Conservation (phyloP, 2,329 filamentous ascomycete genomes). For the Cercospora zeae-maydis region DNA sequence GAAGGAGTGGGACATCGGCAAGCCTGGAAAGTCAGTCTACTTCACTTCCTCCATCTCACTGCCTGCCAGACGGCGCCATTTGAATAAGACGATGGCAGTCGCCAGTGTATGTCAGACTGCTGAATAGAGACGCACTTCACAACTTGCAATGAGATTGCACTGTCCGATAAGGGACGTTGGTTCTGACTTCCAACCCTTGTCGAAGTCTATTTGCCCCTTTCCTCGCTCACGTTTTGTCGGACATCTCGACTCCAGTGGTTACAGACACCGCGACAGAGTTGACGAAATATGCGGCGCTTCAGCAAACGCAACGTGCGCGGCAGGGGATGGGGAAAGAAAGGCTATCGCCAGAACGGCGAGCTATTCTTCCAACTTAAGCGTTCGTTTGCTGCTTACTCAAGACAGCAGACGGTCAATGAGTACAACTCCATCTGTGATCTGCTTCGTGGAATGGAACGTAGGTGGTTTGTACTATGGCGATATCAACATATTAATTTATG, state of each 20-base stretch:
- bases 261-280: background rate
- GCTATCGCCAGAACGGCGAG: slow-evolving; percentile 5
- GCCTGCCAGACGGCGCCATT: background rate
- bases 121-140: background rate
- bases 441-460: background rate
- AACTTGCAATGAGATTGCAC: background rate
- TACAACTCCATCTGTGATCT: background rate
- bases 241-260: background rate
- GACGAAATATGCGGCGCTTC: background rate
- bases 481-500: background rate
- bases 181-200: background rate
- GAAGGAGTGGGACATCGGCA: background rate
- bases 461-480: background rate
- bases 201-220: background rate
- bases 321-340: slow-evolving; percentile 3
- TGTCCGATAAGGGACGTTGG: no score
- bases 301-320: slow-evolving; percentile 12
- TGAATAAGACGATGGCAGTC: background rate
- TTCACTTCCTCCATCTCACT: background rate
- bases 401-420: background rate
- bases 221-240: background rate
- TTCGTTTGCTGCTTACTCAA: slow-evolving; percentile 8
- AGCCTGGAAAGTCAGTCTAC: background rate
- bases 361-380: slow-evolving; percentile 9
- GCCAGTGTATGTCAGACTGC: background rate